These are phyloP conservation scores for Rhododendron kiyosumense DNA, from an alignment of 148 eudicot species.

Conservation along the genomic window DNA sequence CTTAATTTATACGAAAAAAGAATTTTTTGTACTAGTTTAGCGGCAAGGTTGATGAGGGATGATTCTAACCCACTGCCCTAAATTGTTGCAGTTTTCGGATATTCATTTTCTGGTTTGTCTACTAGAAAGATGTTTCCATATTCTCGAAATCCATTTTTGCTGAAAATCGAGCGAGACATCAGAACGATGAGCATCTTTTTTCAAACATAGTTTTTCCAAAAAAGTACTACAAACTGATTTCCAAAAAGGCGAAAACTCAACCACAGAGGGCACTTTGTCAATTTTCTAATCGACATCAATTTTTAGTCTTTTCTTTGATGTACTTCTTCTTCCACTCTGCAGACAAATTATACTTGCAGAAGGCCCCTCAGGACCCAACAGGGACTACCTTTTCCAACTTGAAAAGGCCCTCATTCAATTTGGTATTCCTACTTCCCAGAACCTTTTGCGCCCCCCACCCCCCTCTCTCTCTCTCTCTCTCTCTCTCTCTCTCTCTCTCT, in stretches of 20 bases:
- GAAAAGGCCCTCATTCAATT: conserved; percentile 72
- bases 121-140: background rate
- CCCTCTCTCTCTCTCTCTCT: no score
- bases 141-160: background rate
- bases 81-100: background rate
- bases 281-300: background rate
- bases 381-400: conserved; percentile 87
- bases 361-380: conserved; percentile 98
- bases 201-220: background rate
- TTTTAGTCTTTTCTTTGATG: background rate
- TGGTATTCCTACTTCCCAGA: conserved; percentile 33
- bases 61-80: background rate
- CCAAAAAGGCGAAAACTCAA: background rate
- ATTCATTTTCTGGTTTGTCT: background rate
- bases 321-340: conserved; percentile 15
- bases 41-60: background rate
- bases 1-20: background rate
- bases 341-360: conserved; percentile 75
- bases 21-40: background rate
- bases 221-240: background rate
- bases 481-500: background rate
- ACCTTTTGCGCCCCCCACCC: background rate
- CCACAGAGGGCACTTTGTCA: background rate
- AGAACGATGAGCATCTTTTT: background rate
- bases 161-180: background rate